phyloP scores from a whole-genome alignment of 345 rosid species.

The Bretschneidera sinensis region DNA sequence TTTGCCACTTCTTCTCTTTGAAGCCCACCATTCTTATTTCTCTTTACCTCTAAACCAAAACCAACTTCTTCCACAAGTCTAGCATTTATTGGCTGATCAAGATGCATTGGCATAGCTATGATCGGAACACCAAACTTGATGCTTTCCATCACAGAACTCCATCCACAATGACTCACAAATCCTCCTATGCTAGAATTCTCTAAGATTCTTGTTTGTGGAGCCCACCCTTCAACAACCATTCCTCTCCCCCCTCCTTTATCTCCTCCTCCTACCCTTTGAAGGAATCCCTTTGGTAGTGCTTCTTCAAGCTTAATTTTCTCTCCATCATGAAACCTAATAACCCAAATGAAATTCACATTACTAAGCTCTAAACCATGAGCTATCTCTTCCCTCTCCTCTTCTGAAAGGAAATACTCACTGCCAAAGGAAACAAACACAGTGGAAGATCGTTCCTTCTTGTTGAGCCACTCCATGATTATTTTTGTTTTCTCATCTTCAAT shows the following conservation, averaged over 20 bases:
- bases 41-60: constrained; percentile 21
- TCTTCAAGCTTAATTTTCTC: constrained; percentile 13
- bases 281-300: constrained; percentile 25
- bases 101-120: constrained; percentile 32
- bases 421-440: constrained; percentile 35
- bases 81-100: constrained; percentile 32
- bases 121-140: constrained; percentile 29
- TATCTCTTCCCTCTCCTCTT: constrained; percentile 27
- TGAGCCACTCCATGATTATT: constrained; percentile 32
- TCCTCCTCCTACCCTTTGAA: constrained; percentile 22
- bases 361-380: constrained; percentile 35
- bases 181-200: constrained; percentile 25
- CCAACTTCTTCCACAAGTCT: constrained; percentile 27
- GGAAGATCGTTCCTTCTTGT: constrained; percentile 17
- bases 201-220: constrained; percentile 28
- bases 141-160: constrained; percentile 41
- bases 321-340: constrained; percentile 22
- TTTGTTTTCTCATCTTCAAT: too few species aligned
- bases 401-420: constrained; percentile 29
- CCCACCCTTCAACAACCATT: constrained; percentile 29
- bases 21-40: constrained; percentile 17
- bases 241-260: too few species aligned
- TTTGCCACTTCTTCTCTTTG: constrained; percentile 22
- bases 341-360: constrained; percentile 34
- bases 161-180: constrained; percentile 39